A percentile compares a stretch with the other conserved stretches of the same genome.
Conservation (phyloP, 805 yeast genomes). For the Nakazawaea sp. region DNA sequence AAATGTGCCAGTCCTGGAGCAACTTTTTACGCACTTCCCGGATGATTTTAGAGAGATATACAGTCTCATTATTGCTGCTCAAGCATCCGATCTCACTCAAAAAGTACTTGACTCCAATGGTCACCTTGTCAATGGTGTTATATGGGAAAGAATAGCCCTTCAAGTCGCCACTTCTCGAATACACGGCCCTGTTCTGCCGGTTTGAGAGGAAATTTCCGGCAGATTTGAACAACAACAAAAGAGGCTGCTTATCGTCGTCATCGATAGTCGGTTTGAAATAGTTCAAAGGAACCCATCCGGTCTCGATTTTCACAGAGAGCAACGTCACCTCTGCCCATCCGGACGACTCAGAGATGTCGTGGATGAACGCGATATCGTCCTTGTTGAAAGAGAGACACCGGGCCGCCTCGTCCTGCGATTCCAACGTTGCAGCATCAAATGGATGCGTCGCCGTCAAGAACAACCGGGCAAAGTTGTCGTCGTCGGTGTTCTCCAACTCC, state of each 20-base stretch:
- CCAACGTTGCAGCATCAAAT: conserved; percentile 52
- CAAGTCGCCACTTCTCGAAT: conserved; percentile 26
- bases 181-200: conserved; percentile 45
- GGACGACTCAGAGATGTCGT: conserved; percentile 60
- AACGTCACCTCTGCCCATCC: conserved; percentile 88
- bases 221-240: conserved; percentile 49
- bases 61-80: conserved; percentile 66
- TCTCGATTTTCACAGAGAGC: conserved; percentile 42
- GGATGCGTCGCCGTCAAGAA: conserved; percentile 54
- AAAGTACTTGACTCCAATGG: conserved; percentile 65
- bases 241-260: conserved; percentile 33
- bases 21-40: conserved; percentile 60
- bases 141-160: conserved; percentile 47
- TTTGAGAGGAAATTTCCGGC: conserved; percentile 61
- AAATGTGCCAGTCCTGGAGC: conserved; percentile 74
- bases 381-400: conserved; percentile 68
- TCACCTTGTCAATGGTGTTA: conserved; percentile 51
- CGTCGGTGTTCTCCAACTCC: conserved; percentile 14
- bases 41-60: conserved; percentile 53
- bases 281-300: conserved; percentile 88
- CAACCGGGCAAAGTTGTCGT: conserved; percentile 42
- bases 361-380: conserved; percentile 70
- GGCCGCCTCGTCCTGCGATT: conserved; percentile 58
- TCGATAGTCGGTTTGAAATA: conserved; percentile 45
- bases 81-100: conserved; percentile 66